These are phyloP conservation scores for Erythrobasidium yunnanense DNA, from an alignment of 768 basidiomycete species.

Conservation along the genomic window DNA sequence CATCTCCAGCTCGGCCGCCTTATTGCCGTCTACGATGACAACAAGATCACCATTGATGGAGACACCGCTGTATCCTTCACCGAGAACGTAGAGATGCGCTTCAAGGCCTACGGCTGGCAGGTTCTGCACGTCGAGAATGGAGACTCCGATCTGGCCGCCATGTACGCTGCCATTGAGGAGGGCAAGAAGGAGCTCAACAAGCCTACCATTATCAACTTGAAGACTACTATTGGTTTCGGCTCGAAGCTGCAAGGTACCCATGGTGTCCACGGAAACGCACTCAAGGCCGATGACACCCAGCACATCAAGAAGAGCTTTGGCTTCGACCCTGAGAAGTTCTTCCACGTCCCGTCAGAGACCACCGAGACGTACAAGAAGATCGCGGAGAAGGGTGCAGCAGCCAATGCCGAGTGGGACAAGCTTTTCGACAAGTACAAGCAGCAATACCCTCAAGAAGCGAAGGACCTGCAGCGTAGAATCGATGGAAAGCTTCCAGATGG, in stretches of 20 bases:
- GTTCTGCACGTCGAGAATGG: conserved; percentile 60
- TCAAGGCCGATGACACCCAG: conserved; percentile 82
- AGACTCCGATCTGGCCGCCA: conserved; percentile 60
- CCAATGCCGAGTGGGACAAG: conserved; percentile 62
- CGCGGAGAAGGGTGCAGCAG: conserved; percentile 60
- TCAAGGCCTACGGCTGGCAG: conserved; percentile 87
- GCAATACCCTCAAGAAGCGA: conserved; percentile 72
- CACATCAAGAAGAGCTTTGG: conserved; percentile 72
- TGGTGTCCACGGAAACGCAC: conserved; percentile 83
- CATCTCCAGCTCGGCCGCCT: conserved; percentile 88
- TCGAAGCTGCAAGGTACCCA: conserved; percentile 88
- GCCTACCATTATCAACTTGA: conserved; percentile 74
- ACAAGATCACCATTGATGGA: conserved; percentile 95
- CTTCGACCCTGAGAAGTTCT: conserved; percentile 65
- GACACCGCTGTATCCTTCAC: conserved; percentile 86
- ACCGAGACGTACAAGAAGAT: conserved; percentile 58
- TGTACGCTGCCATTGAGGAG: conserved; percentile 65
- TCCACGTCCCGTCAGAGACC: conserved; percentile 63
- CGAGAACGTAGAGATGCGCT: conserved; percentile 79
- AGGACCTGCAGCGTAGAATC: conserved; percentile 76
- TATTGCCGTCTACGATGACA: conserved; percentile 89
- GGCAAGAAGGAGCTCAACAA: conserved; percentile 65
- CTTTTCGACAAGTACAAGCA: conserved; percentile 58
- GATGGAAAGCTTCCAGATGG: conserved; percentile 66
- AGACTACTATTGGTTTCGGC: conserved; percentile 86